phyloP scores from a whole-genome alignment of 2,329 filamentous ascomycete genomes.

The Penicillium sp. region DNA sequence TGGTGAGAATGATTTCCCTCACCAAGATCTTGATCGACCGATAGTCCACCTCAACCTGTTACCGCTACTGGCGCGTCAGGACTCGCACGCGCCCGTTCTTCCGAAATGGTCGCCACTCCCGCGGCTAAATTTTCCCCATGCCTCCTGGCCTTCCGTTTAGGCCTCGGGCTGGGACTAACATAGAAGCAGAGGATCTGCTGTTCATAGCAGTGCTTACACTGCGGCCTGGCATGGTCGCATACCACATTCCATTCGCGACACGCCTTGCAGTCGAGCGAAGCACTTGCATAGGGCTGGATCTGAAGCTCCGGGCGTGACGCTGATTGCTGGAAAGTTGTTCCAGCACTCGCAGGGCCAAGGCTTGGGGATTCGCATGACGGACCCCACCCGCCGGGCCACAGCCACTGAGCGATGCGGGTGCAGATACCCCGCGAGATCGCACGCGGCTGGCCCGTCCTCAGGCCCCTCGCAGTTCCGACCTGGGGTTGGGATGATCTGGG shows the following conservation, averaged over 20 bases:
- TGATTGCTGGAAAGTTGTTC: background rate
- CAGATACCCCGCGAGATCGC: conserved; percentile 14
- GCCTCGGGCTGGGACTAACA: conserved; percentile 28
- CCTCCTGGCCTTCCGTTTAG: conserved; percentile 21
- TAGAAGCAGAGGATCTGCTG: conserved; percentile 40
- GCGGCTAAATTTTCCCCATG: background rate
- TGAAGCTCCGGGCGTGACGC: conserved; percentile 4
- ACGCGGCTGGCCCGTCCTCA: conserved; percentile 1
- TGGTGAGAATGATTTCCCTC: no score
- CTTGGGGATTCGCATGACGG: background rate
- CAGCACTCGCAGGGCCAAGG: conserved; percentile 2
- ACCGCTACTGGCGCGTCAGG: background rate
- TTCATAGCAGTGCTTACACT: conserved; percentile 35
- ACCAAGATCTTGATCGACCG: no score
- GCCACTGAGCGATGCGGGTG: conserved; percentile 23
- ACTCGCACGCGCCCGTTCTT: background rate
- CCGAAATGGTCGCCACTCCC: background rate
- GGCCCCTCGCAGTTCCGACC: background rate
- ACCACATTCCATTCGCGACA: conserved; percentile 32
- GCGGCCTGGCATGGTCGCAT: conserved; percentile 34
- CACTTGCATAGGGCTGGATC: conserved; percentile 12
- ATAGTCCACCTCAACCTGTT: background rate
- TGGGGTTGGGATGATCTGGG: background rate
- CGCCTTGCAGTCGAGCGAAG: conserved; percentile 25
- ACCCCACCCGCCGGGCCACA: conserved; percentile 26